Percentiles rank a stretch among this genome's conserved stretches.
phyloP scores from a whole-genome alignment of 106 monocot species.

The Gastrodia elata region DNA sequence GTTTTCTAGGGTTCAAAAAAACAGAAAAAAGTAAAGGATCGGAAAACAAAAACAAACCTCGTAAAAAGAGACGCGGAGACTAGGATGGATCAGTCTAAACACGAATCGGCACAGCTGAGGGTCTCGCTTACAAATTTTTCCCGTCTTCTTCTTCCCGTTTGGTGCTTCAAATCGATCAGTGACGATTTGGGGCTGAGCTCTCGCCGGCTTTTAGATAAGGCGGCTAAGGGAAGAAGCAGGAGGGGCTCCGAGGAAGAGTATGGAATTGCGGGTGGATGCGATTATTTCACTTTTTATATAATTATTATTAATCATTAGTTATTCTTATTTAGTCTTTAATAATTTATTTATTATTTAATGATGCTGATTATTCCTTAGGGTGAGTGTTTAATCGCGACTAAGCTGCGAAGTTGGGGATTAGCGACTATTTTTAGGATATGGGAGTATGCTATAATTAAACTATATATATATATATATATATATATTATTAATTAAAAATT shows the following conservation, averaged over 20 bases:
- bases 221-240: background rate
- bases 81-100: background rate
- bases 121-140: background rate
- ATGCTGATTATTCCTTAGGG: too few relatives aligned
- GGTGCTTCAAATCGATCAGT: background rate
- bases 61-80: background rate
- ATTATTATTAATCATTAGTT: too few relatives aligned
- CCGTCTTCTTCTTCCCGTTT: conserved; percentile 1
- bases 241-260: background rate
- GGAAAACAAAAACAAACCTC: background rate
- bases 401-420: too few relatives aligned
- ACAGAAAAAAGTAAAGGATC: background rate
- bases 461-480: too few relatives aligned
- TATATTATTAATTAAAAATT: too few relatives aligned
- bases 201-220: conserved; percentile 6
- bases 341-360: too few relatives aligned
- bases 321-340: too few relatives aligned
- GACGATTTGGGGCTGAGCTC: background rate
- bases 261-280: too few relatives aligned
- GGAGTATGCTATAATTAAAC: too few relatives aligned
- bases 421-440: too few relatives aligned
- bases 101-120: background rate
- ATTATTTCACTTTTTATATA: too few relatives aligned
- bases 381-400: too few relatives aligned
- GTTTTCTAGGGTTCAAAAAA: background rate